A percentile compares a stretch with the other conserved stretches of the same genome.
Conservation (phyloP, 2,329 filamentous ascomycete species). For the Tolypocladium tundrense region DNA sequence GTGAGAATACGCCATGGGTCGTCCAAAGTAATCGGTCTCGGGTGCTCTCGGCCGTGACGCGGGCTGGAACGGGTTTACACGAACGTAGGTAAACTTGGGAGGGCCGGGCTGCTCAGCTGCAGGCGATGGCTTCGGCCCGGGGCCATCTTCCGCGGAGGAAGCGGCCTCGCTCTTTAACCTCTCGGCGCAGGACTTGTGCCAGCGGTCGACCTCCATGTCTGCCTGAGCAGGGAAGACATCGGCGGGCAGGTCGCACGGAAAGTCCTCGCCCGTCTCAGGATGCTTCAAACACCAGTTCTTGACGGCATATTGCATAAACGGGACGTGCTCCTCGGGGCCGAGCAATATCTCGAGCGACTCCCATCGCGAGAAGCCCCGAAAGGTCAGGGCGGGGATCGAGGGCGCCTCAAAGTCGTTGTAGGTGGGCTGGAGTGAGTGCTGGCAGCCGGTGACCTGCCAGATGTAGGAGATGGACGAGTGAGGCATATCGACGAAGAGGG, state of each 20-base stretch:
- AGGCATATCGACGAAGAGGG: slow-evolving; percentile 68
- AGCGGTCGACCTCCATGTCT: slow-evolving; percentile 71
- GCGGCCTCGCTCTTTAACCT: slow-evolving; percentile 54
- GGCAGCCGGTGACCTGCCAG: slow-evolving; percentile 83
- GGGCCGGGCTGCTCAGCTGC: slow-evolving; percentile 22
- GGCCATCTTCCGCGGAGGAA: slow-evolving; percentile 5
- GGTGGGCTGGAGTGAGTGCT: slow-evolving; percentile 73
- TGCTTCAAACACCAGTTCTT: slow-evolving; percentile 66
- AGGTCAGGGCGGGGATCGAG: slow-evolving; percentile 71
- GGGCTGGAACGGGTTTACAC: slow-evolving; percentile 18
- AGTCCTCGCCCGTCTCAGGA: slow-evolving; percentile 60
- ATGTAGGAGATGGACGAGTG: slow-evolving; percentile 75
- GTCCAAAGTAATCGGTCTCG: slow-evolving; percentile 22
- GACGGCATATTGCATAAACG: slow-evolving; percentile 72
- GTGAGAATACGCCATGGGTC: slow-evolving; percentile 29
- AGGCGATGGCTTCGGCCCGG: slow-evolving; percentile 8
- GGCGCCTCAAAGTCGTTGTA: slow-evolving; percentile 65
- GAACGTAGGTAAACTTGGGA: slow-evolving; percentile 24
- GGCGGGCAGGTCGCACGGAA: slow-evolving; percentile 48
- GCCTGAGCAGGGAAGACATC: slow-evolving; percentile 60
- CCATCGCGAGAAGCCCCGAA: slow-evolving; percentile 83
- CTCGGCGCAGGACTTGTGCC: slow-evolving; percentile 72
- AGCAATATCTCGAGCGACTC: slow-evolving; percentile 84
- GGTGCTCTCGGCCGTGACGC: slow-evolving; percentile 16
- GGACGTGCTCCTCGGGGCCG: slow-evolving; percentile 78